Conservation (phyloP, 495 filamentous ascomycete genomes). For the Podospora appendiculata region DNA sequence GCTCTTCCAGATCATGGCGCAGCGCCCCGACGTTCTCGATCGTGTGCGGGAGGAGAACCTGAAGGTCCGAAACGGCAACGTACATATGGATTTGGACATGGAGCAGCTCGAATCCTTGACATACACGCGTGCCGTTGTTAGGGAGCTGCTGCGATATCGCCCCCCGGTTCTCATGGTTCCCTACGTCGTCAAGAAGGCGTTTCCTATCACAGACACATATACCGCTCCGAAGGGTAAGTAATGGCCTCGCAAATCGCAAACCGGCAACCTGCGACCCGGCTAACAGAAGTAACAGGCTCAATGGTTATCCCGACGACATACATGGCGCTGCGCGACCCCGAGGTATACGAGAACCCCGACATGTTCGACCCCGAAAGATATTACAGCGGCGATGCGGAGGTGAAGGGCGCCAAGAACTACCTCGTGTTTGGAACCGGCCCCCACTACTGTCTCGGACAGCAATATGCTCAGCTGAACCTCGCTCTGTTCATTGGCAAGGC, state of each 20-base stretch:
- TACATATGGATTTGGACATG: slow-evolving; percentile 60
- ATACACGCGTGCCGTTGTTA: slow-evolving; percentile 88
- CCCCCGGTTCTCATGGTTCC: slow-evolving; percentile 98
- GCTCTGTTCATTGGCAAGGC: slow-evolving; percentile 92
- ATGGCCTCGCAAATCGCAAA: not conserved
- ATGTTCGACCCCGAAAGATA: slow-evolving; percentile 87
- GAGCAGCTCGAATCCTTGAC: slow-evolving; percentile 81
- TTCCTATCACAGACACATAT: slow-evolving; percentile 84
- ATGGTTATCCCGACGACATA: slow-evolving; percentile 93
- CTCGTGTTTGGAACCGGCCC: slow-evolving; percentile 94
- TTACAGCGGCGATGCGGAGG: slow-evolving; percentile 82
- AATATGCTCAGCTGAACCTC: slow-evolving; percentile 84
- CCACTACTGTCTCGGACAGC: slow-evolving; percentile 95
- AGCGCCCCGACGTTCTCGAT: slow-evolving; percentile 84
- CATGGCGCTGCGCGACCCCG: slow-evolving; percentile 85
- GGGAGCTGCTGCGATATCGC: slow-evolving; percentile 90
- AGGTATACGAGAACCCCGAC: slow-evolving; percentile 86
- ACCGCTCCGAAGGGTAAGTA: slow-evolving; percentile 70
- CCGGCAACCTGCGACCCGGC: not conserved
- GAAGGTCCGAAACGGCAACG: slow-evolving; percentile 67
- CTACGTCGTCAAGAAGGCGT: slow-evolving; percentile 89
- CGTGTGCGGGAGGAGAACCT: slow-evolving; percentile 91
- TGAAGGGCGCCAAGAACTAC: slow-evolving; percentile 88
- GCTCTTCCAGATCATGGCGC: slow-evolving; percentile 91
- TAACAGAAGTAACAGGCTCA: slow-evolving; percentile 36